These are phyloP conservation scores for Cantharellus anzutake DNA, from an alignment of 768 basidiomycete species.

Conservation along the genomic window DNA sequence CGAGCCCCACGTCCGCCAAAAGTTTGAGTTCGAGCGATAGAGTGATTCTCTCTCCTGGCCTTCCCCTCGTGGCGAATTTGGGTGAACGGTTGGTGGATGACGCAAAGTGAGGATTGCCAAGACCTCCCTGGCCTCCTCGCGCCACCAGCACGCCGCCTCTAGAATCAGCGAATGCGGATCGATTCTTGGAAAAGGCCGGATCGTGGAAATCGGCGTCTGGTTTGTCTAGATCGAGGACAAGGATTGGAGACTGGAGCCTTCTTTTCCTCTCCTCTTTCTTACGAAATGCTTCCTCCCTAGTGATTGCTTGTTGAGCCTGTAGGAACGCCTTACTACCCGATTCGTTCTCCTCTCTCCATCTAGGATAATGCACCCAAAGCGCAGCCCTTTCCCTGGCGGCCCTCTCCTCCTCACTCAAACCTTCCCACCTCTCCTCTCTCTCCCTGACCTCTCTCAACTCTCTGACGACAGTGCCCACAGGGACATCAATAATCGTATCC, in stretches of 20 bases:
- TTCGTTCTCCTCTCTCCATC: slow-evolving; percentile 36
- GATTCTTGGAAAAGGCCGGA: not conserved
- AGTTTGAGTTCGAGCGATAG: slow-evolving; percentile 87
- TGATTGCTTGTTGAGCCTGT: slow-evolving; percentile 44
- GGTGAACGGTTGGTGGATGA: slow-evolving; percentile 53
- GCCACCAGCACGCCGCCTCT: slow-evolving; percentile 31
- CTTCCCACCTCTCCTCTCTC: slow-evolving; percentile 33
- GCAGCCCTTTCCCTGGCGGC: slow-evolving; percentile 40
- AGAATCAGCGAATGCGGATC: not conserved
- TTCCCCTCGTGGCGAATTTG: slow-evolving; percentile 68
- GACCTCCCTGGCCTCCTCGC: slow-evolving; percentile 58
- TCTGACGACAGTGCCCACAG: slow-evolving; percentile 75
- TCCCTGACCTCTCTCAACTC: slow-evolving; percentile 55
- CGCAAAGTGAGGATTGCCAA: slow-evolving; percentile 79
- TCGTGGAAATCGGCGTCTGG: slow-evolving; percentile 27
- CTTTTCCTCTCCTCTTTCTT: slow-evolving; percentile 22
- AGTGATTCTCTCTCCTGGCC: slow-evolving; percentile 55
- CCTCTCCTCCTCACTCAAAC: slow-evolving; percentile 28
- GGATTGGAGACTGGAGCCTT: slow-evolving; percentile 25
- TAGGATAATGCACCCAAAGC: slow-evolving; percentile 71
- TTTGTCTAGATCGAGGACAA: slow-evolving; percentile 10
- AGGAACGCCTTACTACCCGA: slow-evolving; percentile 43
- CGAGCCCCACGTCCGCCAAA: slow-evolving; percentile 84
- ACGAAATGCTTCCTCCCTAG: slow-evolving; percentile 32
- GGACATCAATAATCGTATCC: slow-evolving; percentile 63